Percentiles rank a stretch among this genome's conserved stretches.
These are phyloP conservation scores for Sedum album DNA, from an alignment of 164 flowering plant species.

Conservation along the genomic window DNA sequence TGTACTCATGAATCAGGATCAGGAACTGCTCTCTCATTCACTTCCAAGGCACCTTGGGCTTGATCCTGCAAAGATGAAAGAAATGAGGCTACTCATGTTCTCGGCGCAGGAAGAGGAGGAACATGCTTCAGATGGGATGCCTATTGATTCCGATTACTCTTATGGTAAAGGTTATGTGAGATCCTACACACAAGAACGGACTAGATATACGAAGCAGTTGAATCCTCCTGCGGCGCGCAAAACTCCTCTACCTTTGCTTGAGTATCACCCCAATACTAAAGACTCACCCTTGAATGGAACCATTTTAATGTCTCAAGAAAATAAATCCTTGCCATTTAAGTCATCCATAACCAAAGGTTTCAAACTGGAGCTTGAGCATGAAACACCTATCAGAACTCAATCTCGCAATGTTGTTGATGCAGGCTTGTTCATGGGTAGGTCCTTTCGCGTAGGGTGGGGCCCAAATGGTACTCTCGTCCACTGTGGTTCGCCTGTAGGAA, in stretches of 20 bases:
- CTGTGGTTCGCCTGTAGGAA: conserved; percentile 48
- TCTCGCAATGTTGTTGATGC: conserved; percentile 86
- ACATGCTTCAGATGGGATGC: conserved; percentile 32
- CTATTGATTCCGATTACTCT: conserved; percentile 25
- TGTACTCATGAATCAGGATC: conserved; percentile 18
- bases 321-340: conserved; percentile 43
- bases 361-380: conserved; percentile 49
- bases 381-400: conserved; percentile 60
- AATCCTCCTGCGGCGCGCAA: conserved; percentile 45
- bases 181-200: conserved; percentile 32
- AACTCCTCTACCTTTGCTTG: conserved; percentile 71
- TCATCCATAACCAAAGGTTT: conserved; percentile 54
- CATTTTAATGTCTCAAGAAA: conserved; percentile 68
- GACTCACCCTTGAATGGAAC: conserved; percentile 39
- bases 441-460: conserved; percentile 98
- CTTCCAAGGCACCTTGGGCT: conserved; percentile 95
- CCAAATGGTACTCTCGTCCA: conserved; percentile 88
- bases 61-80: conserved; percentile 82
- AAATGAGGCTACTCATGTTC: conserved; percentile 88
- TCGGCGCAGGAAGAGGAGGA: conserved; percentile 45
- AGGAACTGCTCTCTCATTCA: conserved; percentile 61
- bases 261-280: conserved; percentile 42
- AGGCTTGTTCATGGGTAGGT: conserved; percentile 90
- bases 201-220: conserved; percentile 25
- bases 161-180: conserved; percentile 29